Base-by-base conservation (phyloP, 2,329 filamentous ascomycete genomes). In the Aspergillus eucalypticola region DNA sequence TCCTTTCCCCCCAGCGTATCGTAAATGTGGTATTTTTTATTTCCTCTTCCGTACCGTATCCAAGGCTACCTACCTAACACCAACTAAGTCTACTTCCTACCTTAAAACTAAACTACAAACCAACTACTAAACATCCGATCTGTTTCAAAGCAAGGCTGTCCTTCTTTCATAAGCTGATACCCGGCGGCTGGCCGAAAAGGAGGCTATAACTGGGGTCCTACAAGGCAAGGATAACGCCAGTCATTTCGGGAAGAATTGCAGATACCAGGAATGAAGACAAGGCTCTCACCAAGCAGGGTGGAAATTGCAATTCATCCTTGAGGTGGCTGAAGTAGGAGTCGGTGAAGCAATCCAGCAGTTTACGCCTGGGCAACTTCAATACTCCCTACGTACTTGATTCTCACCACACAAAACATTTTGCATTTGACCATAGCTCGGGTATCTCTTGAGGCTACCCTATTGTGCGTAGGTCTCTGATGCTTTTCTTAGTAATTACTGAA, bases 271-370 rank as follows among this genome's bases (percentile, higher is more conserved):
- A 13, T 23, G 10, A 29, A 32, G 15, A 44, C 5, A 7, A 54
- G 21, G n/a, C 29, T 11, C 29, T 11, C 32, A n/a, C 32, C 7
- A 25, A 13, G 11, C 8, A 23, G 29, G 35, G 19, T 19, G 29
- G 35, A 23, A 23, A 39, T 21, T 39, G 50, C 35, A 32, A 25
- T 39, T 35, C 6, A 53, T 21, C 44, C 32, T 46, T 11, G n/a
- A 13, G 39, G 53, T 44, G 53, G 53, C 53, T 55, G 23, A 55
- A 41, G 39, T 41, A 55, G 53, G n/a, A 55, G 53, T 55, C 53
- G 53, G 53, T 55, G 53, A 55, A 55, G 53, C 41, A 55, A 27
- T 25, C 38, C 52, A 32, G 25, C 17, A 25, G 8, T n/a, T 29
- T 35, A 35, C 5, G 32, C 32, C 19, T 54, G 38, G 52, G 38